Base-by-base conservation (phyloP, 257 asterid genomes). In the Coffea canephora region DNA sequence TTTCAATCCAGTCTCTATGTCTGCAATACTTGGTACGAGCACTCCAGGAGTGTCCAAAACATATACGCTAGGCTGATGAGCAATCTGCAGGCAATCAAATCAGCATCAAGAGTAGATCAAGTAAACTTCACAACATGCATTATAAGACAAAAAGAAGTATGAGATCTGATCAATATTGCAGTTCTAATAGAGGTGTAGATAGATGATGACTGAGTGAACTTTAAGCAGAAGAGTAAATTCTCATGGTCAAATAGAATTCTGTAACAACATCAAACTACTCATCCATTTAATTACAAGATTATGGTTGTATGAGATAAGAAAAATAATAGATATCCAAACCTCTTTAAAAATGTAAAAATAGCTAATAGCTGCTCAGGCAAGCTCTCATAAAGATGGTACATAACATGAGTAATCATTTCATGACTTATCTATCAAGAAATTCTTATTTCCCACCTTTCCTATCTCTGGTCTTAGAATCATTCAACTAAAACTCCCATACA, bases 41-140 rank as follows among this genome's bases (percentile, higher is more conserved):
- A 95, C 99, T 72, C 99, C 99, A 0, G 98, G 99, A 18, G 93
- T 87, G 88, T 95, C 98, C 91, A 95, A 87, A 69, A 95, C 97
- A 62, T 95, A 95, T 87, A 93, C 91, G 91, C 97, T 93, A 79
- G 99, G 99, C 79, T 84, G 94, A 87, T 91, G 90, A 0, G 99
- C 99, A 88, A 95, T 95, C 98, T 95, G 85, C 43, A 81, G 31
- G 70, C 21, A 82, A 34, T 62, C 52, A 77, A 18, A 78, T 57
- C 10, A 78, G 52, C 11, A 64, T 64, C 39, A 49, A 34, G 73
- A 75, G 59, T 19, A 73, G 57, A 43, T n/a, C 59, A 75, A 61
- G 54, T 55, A 62, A 71, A 55, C 59, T 10, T 50, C 69, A 46
- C 18, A 21, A 73, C 50, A 68, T 73, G 66, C 45, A 78, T 72